These are phyloP conservation scores for Stemphylium vesicarium DNA, from an alignment of 2,329 filamentous ascomycete species.

Conservation along the genomic window DNA sequence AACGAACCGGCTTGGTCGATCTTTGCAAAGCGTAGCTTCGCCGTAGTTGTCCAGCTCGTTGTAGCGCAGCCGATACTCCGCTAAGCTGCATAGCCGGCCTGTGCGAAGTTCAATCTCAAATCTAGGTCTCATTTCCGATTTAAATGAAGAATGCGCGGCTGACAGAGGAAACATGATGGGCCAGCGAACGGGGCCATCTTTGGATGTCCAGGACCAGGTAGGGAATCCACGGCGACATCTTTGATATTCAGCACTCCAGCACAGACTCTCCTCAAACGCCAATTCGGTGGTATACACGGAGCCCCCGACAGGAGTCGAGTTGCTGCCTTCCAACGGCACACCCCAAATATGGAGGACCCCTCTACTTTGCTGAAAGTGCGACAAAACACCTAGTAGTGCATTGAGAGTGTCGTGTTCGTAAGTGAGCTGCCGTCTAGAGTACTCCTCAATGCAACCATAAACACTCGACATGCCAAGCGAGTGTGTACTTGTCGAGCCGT, in stretches of 20 bases:
- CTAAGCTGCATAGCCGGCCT: not conserved
- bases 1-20: not conserved
- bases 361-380: not conserved
- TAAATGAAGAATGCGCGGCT: not conserved
- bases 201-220: not conserved
- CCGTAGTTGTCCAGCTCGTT: not conserved
- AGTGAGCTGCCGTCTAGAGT: not conserved
- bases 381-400: not conserved
- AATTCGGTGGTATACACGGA: not conserved
- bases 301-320: too few species aligned
- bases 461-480: not conserved
- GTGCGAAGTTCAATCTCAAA: not conserved
- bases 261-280: not conserved
- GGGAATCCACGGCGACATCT: not conserved
- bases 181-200: not conserved
- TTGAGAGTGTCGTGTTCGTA: not conserved
- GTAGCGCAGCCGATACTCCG: not conserved
- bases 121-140: not conserved
- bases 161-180: not conserved
- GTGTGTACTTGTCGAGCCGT: not conserved
- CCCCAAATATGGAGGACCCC: not conserved
- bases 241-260: not conserved
- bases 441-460: not conserved
- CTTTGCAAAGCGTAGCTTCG: not conserved
- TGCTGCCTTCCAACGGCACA: not conserved